Conservation (phyloP, 2,329 filamentous ascomycete genomes). For the Alternaria viburni region DNA sequence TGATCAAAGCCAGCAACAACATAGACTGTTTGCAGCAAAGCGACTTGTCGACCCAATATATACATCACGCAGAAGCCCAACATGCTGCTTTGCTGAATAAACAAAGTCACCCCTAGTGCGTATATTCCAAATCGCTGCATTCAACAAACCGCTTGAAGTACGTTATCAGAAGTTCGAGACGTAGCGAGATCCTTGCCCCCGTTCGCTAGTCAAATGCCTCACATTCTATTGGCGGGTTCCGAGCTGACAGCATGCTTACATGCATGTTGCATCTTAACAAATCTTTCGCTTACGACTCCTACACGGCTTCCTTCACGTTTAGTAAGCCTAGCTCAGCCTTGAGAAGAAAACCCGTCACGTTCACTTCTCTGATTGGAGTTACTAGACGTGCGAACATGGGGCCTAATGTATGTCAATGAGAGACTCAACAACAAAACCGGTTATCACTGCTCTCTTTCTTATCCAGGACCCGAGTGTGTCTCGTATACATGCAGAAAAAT, state of each 20-base stretch:
- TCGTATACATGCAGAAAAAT: not conserved
- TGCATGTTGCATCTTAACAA: constrained; percentile 1
- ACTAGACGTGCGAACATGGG: not conserved
- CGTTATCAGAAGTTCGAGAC: not conserved
- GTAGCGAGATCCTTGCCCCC: not conserved
- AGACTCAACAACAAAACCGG: not conserved
- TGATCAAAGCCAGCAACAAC: no score
- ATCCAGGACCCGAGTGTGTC: not conserved
- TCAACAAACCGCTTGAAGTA: not conserved
- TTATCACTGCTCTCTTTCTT: not conserved
- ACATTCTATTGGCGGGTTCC: constrained; percentile 15
- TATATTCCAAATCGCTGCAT: not conserved
- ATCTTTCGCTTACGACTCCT: not conserved
- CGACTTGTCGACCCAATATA: not conserved
- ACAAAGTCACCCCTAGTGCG: not conserved
- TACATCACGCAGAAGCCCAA: not conserved
- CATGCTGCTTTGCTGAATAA: not conserved
- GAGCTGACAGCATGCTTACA: constrained; percentile 33
- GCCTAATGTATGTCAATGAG: not conserved
- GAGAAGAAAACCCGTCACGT: not conserved
- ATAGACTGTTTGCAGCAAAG: not conserved
- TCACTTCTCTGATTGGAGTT: not conserved
- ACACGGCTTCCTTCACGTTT: not conserved
- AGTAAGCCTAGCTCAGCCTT: not conserved
- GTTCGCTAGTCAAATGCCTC: constrained; percentile 19